Evolutionary conservation across 805 yeast species (phyloP), one percentile per base, ranked within the genome.

Genomic region (Candida sakaeoensis): DNA sequence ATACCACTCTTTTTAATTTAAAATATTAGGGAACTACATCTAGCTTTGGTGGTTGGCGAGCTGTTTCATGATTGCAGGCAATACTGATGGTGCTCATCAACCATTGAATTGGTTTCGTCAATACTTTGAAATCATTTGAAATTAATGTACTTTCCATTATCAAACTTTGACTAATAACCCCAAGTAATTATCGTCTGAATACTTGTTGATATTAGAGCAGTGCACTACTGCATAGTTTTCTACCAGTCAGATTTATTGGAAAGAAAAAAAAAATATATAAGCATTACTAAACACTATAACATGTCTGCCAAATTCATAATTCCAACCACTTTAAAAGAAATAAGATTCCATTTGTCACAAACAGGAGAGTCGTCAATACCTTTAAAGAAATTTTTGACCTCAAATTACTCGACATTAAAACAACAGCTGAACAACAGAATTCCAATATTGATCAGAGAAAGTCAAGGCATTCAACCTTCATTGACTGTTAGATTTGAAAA

Each of bases 331-430:
- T 73, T 86, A 48, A 85, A 73, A 58, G 95, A 87, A 69, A 71
- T 87, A 55, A 77, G 95, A 61, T 83, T 85, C 64, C 88, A 86
- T 55, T 70, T 86, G 48, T 82, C 88, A 23, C 93, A 84, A 61
- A 73, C 82, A n/a, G 84, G 85, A n/a, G 77, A 78, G 46, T 77
- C 86, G 4, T 77, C 90, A 10, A 70, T 67, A 8, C 79, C 84
- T 6, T 68, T 85, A 51, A 79, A 87, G 61, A 63, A 75, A 13
- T 87, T 82, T 54, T 66, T 87, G 47, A 62, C 75, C 35, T 68
- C 74, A 41, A 69, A 80, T 53, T 86, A 86, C 61, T 79, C 84
- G n/a, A 53, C 68, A n/a, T 64, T 87, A 52, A 75, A 77, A 56
- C 57, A 75, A 44, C 62, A 63, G 44, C 56, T 63, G 47, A 78